Conservation (phyloP, 805 yeast species). For the Cyberlindnera veronae region DNA sequence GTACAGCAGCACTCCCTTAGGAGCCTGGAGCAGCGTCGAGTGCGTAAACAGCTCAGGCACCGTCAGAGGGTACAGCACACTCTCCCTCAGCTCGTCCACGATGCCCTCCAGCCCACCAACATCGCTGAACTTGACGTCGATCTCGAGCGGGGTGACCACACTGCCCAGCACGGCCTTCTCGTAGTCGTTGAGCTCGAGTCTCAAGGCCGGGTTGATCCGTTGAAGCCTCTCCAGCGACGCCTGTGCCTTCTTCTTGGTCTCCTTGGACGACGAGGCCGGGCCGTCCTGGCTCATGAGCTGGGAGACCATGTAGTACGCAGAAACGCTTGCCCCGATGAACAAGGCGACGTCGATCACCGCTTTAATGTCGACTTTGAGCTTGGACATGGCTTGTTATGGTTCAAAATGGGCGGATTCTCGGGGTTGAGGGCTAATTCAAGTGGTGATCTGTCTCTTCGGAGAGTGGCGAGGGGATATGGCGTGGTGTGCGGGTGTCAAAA, state of each 20-base stretch:
- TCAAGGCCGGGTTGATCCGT: conserved; percentile 53
- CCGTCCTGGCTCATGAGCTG: conserved; percentile 42
- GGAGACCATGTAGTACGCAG: conserved; percentile 60
- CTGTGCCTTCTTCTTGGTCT: conserved; percentile 57
- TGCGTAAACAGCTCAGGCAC: conserved; percentile 69
- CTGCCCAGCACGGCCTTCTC: conserved; percentile 75
- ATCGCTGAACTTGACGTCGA: conserved; percentile 67
- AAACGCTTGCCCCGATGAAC: conserved; percentile 60
- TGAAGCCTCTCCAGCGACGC: conserved; percentile 56
- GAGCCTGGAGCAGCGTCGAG: conserved; percentile 79
- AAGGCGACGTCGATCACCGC: conserved; percentile 45
- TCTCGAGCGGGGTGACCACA: conserved; percentile 82
- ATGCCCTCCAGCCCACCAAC: conserved; percentile 86
- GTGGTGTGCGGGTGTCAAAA: conserved; percentile 8
- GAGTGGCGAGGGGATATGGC: background rate
- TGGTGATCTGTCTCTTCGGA: too few species aligned
- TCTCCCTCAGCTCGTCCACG: conserved; percentile 81
- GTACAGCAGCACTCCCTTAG: conserved; percentile 87
- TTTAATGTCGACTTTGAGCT: conserved; percentile 35
- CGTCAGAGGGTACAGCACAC: conserved; percentile 83
- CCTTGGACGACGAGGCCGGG: conserved; percentile 48
- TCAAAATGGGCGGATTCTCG: background rate
- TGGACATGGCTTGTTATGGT: conserved; percentile 9
- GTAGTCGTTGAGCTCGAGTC: conserved; percentile 59
- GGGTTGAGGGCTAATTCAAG: background rate